Conservation (phyloP, 176 grass and related monocot species). For the Themeda triandra region DNA sequence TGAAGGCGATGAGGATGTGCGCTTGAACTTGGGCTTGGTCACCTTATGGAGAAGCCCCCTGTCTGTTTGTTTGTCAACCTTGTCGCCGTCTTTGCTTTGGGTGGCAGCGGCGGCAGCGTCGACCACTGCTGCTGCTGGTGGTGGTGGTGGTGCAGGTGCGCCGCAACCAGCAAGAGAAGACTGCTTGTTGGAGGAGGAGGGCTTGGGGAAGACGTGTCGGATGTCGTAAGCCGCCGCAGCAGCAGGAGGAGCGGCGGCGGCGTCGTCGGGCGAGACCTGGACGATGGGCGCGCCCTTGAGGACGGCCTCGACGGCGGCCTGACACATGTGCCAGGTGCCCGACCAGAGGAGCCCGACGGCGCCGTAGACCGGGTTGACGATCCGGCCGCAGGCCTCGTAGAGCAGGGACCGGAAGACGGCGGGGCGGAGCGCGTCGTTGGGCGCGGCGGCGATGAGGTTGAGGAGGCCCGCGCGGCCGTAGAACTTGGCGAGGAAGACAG, state of each 20-base stretch:
- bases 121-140: too few species aligned
- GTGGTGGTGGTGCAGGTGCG: too few species aligned
- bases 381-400: conserved; percentile 53
- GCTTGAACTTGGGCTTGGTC: conserved; percentile 45
- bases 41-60: too few species aligned
- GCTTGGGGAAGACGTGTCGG: conserved; percentile 32
- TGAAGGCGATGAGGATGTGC: neutral
- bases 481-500: conserved; percentile 58
- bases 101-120: too few species aligned
- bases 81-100: too few species aligned
- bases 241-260: neutral
- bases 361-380: conserved; percentile 64
- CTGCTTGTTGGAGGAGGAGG: conserved; percentile 20
- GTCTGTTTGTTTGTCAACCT: too few species aligned
- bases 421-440: too few species aligned
- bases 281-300: conserved; percentile 57
- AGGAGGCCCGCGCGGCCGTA: conserved; percentile 24
- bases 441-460: too few species aligned
- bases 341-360: conserved; percentile 64
- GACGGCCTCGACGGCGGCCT: conserved; percentile 65
- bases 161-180: too few species aligned
- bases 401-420: neutral
- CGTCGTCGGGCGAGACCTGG: too few species aligned
- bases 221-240: conserved; percentile 32
- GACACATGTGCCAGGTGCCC: conserved; percentile 52